A percentile compares a stretch with the other conserved stretches of the same genome.
phyloP scores from a whole-genome alignment of 371 early-diverging fungal genomes.

The Mucor lusitanicus region DNA sequence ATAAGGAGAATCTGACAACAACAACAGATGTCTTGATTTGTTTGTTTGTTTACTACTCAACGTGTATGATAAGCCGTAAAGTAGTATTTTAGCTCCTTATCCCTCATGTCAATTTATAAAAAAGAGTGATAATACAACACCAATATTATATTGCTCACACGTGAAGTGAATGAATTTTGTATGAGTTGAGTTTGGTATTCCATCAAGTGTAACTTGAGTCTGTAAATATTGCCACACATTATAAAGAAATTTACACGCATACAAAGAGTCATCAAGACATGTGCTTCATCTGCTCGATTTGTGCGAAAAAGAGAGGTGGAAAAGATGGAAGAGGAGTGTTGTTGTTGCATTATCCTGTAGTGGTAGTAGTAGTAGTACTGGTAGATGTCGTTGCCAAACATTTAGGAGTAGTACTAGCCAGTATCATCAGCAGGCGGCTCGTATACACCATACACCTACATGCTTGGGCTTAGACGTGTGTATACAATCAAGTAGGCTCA shows the following conservation, averaged over 20 bases:
- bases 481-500: neutral
- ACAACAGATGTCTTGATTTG: neutral
- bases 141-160: neutral
- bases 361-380: too few species aligned
- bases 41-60: neutral
- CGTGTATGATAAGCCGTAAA: neutral
- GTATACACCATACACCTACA: too few species aligned
- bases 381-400: neutral
- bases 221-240: neutral
- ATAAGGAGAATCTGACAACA: slow-evolving; percentile 1
- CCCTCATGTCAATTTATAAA: neutral
- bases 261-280: neutral
- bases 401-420: neutral
- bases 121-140: neutral
- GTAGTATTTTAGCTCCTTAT: slow-evolving; percentile 1
- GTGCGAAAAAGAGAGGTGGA: neutral
- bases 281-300: neutral
- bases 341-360: neutral
- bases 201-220: neutral
- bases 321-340: neutral
- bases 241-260: neutral
- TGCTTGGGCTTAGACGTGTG: slow-evolving; percentile 3
- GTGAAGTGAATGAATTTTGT: neutral
- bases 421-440: too few species aligned
- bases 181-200: neutral